These are phyloP conservation scores for Mentha longifolia DNA, from an alignment of 257 asterid genomes.

Conservation along the genomic window DNA sequence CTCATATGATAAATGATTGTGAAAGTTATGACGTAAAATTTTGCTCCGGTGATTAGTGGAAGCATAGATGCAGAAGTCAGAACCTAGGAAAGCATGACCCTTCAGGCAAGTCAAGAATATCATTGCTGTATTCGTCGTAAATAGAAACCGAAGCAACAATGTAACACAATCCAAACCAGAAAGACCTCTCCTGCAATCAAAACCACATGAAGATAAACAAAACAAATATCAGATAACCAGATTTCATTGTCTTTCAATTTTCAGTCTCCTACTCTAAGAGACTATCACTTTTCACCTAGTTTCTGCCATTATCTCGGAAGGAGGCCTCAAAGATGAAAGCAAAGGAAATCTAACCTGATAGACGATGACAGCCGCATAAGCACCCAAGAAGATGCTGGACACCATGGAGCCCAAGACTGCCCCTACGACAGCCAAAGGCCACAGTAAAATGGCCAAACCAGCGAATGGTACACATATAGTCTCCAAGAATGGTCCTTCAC, in stretches of 20 bases:
- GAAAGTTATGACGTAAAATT: not conserved
- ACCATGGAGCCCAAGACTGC: slow-evolving; percentile 78
- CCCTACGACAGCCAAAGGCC: slow-evolving; percentile 96
- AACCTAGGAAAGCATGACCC: slow-evolving; percentile 98
- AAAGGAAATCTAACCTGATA: slow-evolving; percentile 67
- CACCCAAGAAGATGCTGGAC: slow-evolving; percentile 80
- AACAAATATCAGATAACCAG: not conserved
- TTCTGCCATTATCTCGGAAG: not conserved
- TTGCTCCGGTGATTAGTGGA: not conserved
- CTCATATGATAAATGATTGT: not conserved
- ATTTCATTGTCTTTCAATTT: not conserved
- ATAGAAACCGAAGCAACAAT: slow-evolving; percentile 83
- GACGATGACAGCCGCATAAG: slow-evolving; percentile 85
- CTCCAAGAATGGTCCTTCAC: slow-evolving; percentile 97
- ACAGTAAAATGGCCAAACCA: slow-evolving; percentile 89
- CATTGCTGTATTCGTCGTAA: slow-evolving; percentile 94
- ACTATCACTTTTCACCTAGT: not conserved
- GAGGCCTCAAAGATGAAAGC: slow-evolving; percentile 4
- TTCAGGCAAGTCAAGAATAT: slow-evolving; percentile 89
- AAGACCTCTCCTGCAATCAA: slow-evolving; percentile 74
- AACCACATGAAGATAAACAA: slow-evolving; percentile 9
- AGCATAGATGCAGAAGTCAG: not conserved
- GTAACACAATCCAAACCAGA: slow-evolving; percentile 88
- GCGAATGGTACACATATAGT: slow-evolving; percentile 95
- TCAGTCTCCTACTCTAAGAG: not conserved